phyloP scores from a whole-genome alignment of 2,329 filamentous ascomycete species.

The Pseudogymnoascus verrucosus region DNA sequence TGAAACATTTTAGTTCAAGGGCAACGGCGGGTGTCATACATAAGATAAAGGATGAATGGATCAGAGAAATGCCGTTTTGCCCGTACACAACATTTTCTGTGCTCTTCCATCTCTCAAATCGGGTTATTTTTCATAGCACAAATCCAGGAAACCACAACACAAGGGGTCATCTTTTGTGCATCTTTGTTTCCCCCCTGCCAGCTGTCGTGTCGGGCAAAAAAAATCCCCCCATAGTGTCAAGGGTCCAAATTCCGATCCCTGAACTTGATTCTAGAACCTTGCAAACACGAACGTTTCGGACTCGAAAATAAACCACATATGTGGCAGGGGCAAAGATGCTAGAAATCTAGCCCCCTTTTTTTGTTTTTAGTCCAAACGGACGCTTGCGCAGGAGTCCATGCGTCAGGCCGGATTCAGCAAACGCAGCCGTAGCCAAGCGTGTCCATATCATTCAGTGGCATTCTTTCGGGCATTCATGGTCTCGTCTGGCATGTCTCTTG shows the following conservation, averaged over 20 bases:
- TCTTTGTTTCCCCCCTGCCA: neutral
- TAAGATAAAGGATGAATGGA: neutral
- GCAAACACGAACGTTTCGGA: neutral
- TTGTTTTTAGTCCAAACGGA: slow-evolving; percentile 3
- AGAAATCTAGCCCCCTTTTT: neutral
- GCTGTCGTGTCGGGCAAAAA: neutral
- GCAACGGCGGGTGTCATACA: neutral
- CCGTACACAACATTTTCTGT: neutral
- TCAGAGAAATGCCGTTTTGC: neutral
- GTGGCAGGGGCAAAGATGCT: slow-evolving; percentile 1
- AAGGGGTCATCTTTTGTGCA: neutral
- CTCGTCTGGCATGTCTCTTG: neutral
- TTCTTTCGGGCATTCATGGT: slow-evolving; percentile 1
- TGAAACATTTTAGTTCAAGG: slow-evolving; percentile 1
- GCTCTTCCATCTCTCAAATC: neutral
- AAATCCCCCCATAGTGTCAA: neutral
- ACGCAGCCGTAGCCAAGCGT: neutral
- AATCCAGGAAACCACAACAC: neutral
- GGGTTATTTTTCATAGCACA: neutral
- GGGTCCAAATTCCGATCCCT: slow-evolving; percentile 1
- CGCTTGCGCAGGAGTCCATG: slow-evolving; percentile 7
- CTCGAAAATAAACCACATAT: neutral
- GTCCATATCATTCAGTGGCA: neutral
- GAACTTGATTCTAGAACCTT: neutral
- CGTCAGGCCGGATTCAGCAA: neutral